Conservation (phyloP, 257 asterid species). For the Solanum virginianum region DNA sequence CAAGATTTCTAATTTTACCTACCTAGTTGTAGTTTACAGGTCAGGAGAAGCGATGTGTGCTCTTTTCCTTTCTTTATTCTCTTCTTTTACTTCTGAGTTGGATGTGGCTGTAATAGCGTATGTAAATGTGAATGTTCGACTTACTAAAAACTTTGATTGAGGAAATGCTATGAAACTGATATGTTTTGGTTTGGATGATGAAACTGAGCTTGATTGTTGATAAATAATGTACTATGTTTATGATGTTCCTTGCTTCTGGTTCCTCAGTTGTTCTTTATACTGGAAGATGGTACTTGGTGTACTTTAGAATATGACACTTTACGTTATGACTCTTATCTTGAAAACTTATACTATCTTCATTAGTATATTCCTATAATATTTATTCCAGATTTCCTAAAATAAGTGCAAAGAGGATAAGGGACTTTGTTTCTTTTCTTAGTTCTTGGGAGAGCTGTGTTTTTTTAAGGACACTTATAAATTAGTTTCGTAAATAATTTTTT, state of each 20-base stretch:
- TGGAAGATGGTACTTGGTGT: not conserved
- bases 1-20: not conserved
- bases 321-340: too few species aligned
- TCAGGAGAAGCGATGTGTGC: not conserved
- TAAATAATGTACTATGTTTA: not conserved
- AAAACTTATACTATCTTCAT: not conserved
- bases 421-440: not conserved
- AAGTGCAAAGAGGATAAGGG: not conserved
- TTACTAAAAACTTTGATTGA: not conserved
- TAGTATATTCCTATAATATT: not conserved
- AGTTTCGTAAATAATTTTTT: too few species aligned
- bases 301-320: too few species aligned
- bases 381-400: not conserved
- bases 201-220: not conserved
- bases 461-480: too few species aligned
- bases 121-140: not conserved
- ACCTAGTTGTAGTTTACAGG: not conserved
- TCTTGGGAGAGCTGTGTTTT: too few species aligned
- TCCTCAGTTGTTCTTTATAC: not conserved
- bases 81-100: not conserved
- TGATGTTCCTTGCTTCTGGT: not conserved
- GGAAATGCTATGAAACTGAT: not conserved
- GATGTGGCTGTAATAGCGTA: not conserved
- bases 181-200: not conserved
- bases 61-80: not conserved